phyloP scores from a whole-genome alignment of 108 stramenopile genomes.

The Cyclotella kingstonii region DNA sequence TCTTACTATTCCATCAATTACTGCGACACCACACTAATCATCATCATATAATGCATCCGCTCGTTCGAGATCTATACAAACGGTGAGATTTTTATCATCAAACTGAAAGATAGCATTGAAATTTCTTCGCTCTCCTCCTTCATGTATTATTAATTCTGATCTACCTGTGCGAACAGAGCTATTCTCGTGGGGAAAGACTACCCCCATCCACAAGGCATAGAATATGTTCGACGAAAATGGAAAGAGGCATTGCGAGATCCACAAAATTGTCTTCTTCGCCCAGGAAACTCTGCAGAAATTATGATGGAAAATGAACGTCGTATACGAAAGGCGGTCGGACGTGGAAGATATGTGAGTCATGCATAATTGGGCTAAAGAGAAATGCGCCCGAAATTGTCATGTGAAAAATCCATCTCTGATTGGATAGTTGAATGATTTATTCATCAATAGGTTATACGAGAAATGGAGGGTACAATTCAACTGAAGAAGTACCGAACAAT shows the following conservation, averaged over 20 bases:
- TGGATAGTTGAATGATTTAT: background rate
- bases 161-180: slow-evolving; percentile 13
- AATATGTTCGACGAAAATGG: slow-evolving; percentile 74
- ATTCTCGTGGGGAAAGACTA: slow-evolving; percentile 86
- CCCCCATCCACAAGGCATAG: slow-evolving; percentile 77
- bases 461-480: slow-evolving; percentile 57
- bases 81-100: slow-evolving; percentile 17
- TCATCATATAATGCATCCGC: slow-evolving; percentile 76
- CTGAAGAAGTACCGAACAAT: slow-evolving; percentile 67
- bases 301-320: slow-evolving; percentile 72
- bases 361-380: background rate
- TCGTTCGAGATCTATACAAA: slow-evolving; percentile 87
- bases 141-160: background rate
- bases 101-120: background rate
- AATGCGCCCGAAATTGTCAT: too few species aligned
- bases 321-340: slow-evolving; percentile 79
- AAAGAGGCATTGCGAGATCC: slow-evolving; percentile 81
- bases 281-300: background rate
- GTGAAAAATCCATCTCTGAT: too few species aligned
- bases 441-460: slow-evolving; percentile 40
- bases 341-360: slow-evolving; percentile 81
- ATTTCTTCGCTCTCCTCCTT: background rate
- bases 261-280: slow-evolving; percentile 48
- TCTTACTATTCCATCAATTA: too few species aligned
- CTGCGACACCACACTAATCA: too few species aligned